Evolutionary conservation across 345 rosid species (phyloP), one percentile per base, ranked within the genome.

Genomic region (Ceriops zippeliana): DNA sequence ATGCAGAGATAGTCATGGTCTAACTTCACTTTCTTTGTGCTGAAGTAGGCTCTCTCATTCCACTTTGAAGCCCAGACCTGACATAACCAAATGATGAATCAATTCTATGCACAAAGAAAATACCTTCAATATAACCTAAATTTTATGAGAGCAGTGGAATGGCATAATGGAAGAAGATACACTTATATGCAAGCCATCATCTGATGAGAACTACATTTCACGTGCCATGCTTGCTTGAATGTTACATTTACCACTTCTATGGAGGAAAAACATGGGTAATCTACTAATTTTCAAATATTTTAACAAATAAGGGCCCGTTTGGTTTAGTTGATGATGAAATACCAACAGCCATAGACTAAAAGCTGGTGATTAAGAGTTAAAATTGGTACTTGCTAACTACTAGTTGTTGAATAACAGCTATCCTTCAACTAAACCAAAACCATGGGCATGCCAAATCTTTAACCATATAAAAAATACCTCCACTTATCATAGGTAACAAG

Each of bases 61-160:
- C 99, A 95, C 69, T 95, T 95, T 6, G 99, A 95, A 69, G 96
- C 99, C 99, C 99, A 95, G 61, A 95, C 99, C 99, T 95, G 82
- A 56, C 22, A 63, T 26, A 31, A 69, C 52, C 67, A 38, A 16
- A 58, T 32, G 46, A 57, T 26, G 58, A 15, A 70, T 75, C 42
- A 72, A 21, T 62, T 58, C 58, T 63, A 63, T 69, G 17, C 5
- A 34, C 13, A 60, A 6, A 64, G 58, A 38, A 74, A 73, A 52
- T 19, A 60, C 60, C 19, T 7, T 38, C n/a, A 8, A 31, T 2
- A 27, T 13, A 61, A 51, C 60, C 22, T 49, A 8, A 53, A 11
- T 53, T 38, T 37, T 31, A 13, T 37, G 24, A 38, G 8, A 37
- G 38, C 15, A 62, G 27, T 49, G 52, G 22, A 31, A 42, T 20